Evolutionary conservation across 208 protist species (phyloP).

Genomic region (Leishmania arabica): DNA sequence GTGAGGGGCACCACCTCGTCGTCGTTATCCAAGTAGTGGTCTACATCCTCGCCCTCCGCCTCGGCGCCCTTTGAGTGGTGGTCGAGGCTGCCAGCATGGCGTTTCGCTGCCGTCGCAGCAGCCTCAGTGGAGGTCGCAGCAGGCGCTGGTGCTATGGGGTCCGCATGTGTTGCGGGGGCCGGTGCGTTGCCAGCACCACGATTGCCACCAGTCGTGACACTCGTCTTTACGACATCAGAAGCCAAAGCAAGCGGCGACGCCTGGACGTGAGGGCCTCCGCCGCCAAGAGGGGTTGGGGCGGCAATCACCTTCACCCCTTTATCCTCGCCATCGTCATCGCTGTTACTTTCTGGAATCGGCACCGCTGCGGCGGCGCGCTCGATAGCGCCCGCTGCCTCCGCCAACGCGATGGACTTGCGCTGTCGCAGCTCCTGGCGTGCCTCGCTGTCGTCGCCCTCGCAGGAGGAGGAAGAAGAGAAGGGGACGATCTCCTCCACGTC

Average conservation of each 20-base stretch:
- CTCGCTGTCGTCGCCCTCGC: conserved; percentile 13
- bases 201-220: background rate
- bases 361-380: conserved; percentile 27
- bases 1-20: conserved; percentile 58
- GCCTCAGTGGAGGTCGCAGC: background rate
- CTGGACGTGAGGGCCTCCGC: background rate
- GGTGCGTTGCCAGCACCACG: background rate
- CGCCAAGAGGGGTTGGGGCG: background rate
- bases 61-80: conserved; percentile 16
- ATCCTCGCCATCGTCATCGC: conserved; percentile 9
- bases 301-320: background rate
- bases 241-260: background rate
- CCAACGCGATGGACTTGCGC: conserved; percentile 19
- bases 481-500: conserved; percentile 34
- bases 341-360: conserved; percentile 20
- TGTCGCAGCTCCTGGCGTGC: conserved; percentile 6
- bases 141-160: background rate
- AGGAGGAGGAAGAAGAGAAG: conserved; percentile 22
- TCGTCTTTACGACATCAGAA: background rate
- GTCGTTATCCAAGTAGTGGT: conserved; percentile 40
- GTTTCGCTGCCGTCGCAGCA: background rate
- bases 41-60: conserved; percentile 39
- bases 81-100: conserved; percentile 1
- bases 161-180: background rate
- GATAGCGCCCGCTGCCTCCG: conserved; percentile 4